phyloP scores from a whole-genome alignment of 768 basidiomycete species.

The Rhizopogon roseolus region DNA sequence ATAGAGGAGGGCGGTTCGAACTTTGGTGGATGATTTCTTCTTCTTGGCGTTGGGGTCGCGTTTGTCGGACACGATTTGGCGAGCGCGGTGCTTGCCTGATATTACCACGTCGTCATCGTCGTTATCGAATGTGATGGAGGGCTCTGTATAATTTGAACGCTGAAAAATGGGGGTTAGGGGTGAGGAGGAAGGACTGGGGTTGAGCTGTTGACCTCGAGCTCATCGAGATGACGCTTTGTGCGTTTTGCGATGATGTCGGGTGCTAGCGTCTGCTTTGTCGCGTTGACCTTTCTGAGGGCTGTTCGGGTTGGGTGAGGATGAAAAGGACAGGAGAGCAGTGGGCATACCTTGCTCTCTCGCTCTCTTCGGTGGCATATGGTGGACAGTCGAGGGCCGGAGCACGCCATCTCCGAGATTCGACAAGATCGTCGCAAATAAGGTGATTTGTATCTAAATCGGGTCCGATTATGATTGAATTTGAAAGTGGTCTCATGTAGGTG shows the following conservation, averaged over 20 bases:
- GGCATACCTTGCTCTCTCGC: slow-evolving; percentile 44
- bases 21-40: slow-evolving; percentile 80
- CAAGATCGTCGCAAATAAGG: not conserved
- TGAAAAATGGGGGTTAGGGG: slow-evolving; percentile 23
- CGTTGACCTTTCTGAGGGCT: slow-evolving; percentile 47
- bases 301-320: slow-evolving; percentile 5
- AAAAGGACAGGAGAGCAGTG: not conserved
- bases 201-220: slow-evolving; percentile 61
- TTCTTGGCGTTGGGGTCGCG: slow-evolving; percentile 34
- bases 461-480: not conserved
- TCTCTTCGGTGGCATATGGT: slow-evolving; percentile 39
- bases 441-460: not conserved
- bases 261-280: slow-evolving; percentile 38
- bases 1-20: slow-evolving; percentile 77
- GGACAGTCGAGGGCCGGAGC: not conserved
- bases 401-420: not conserved
- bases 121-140: slow-evolving; percentile 37
- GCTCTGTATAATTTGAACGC: slow-evolving; percentile 77
- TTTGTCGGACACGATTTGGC: not conserved
- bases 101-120: slow-evolving; percentile 46
- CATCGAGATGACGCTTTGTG: slow-evolving; percentile 73
- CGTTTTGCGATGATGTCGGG: slow-evolving; percentile 72
- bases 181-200: not conserved
- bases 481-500: not conserved
- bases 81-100: slow-evolving; percentile 33